These are phyloP conservation scores for Quercus gilva DNA, from an alignment of 306 rosid species.

Conservation along the genomic window DNA sequence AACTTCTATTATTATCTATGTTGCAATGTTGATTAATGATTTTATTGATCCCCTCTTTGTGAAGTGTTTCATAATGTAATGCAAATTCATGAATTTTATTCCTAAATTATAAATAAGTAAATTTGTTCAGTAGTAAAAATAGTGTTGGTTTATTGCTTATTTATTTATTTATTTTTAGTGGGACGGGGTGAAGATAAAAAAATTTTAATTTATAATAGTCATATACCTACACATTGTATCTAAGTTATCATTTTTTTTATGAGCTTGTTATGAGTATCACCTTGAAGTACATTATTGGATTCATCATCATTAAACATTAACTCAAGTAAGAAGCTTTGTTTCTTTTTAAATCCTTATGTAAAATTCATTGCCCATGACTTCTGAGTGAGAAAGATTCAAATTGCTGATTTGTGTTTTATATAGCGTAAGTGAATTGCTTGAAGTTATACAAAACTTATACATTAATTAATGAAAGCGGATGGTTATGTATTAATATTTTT, in stretches of 20 bases:
- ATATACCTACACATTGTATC: background rate
- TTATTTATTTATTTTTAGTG: background rate
- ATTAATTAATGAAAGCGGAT: background rate
- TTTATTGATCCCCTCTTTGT: too few relatives aligned
- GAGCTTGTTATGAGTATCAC: background rate
- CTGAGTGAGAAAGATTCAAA: background rate
- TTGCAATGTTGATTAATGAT: too few relatives aligned
- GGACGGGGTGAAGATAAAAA: background rate
- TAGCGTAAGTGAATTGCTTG: background rate
- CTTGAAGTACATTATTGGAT: background rate
- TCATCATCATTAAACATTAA: too few relatives aligned
- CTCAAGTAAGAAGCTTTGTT: too few relatives aligned
- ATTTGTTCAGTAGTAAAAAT: background rate
- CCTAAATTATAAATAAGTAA: too few relatives aligned
- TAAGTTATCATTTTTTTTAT: background rate
- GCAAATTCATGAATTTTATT: too few relatives aligned
- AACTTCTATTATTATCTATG: too few relatives aligned
- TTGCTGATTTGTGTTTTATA: background rate
- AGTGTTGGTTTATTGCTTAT: background rate
- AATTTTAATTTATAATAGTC: background rate
- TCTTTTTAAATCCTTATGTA: too few relatives aligned
- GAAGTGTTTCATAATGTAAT: too few relatives aligned
- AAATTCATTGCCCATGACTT: background rate
- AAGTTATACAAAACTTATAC: background rate
- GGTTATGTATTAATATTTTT: background rate